Evolutionary conservation across 441 rosid genomes (phyloP).

Genomic region (Corymbia citriodora): DNA sequence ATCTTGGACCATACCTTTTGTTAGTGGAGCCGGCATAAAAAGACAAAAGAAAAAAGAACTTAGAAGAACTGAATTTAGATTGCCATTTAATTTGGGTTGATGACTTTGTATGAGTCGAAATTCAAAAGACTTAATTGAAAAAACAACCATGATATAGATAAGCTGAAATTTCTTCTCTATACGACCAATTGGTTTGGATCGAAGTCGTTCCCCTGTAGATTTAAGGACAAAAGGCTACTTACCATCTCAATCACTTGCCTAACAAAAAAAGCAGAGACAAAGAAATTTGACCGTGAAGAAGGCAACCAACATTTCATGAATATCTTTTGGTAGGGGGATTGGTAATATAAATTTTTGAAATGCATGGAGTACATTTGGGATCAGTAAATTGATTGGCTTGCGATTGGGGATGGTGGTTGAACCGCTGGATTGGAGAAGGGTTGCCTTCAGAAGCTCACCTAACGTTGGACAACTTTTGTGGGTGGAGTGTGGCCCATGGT

Average conservation of each 20-base stretch:
- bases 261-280: neutral
- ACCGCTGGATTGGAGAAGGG: neutral
- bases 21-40: neutral
- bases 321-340: neutral
- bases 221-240: neutral
- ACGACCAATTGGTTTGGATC: accelerated
- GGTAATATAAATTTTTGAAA: neutral
- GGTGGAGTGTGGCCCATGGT: neutral
- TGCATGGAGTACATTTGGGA: neutral
- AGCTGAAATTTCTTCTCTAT: neutral
- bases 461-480: neutral
- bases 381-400: neutral
- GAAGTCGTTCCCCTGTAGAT: neutral
- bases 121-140: neutral
- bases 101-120: neutral
- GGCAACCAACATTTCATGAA: neutral
- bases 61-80: neutral
- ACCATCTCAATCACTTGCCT: neutral
- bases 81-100: neutral
- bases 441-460: neutral
- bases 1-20: neutral
- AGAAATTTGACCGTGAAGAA: neutral
- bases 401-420: neutral
- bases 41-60: neutral
- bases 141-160: neutral